Conservation (phyloP, 352 stramenopile genomes). For the Globisporangium canariense region DNA sequence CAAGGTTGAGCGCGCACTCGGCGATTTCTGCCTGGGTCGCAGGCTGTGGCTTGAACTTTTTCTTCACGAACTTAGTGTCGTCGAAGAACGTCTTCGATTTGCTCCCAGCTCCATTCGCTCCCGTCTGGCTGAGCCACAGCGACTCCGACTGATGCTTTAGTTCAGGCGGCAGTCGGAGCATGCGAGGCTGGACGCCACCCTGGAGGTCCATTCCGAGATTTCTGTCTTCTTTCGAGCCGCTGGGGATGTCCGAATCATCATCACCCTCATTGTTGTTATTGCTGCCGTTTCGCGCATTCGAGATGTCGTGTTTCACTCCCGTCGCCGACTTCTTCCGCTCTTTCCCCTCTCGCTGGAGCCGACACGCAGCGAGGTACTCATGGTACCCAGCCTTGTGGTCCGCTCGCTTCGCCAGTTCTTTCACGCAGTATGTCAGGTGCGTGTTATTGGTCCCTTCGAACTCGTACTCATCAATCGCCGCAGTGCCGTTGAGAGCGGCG, state of each 20-base stretch:
- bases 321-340: constrained; percentile 25
- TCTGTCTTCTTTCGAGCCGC: constrained; percentile 26
- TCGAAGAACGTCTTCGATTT: constrained; percentile 66
- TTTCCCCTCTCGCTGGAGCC: constrained; percentile 36
- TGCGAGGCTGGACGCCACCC: constrained; percentile 40
- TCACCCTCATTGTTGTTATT: constrained; percentile 26
- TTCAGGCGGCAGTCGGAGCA: constrained; percentile 41
- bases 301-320: constrained; percentile 49
- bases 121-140: constrained; percentile 55
- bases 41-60: constrained; percentile 89
- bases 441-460: constrained; percentile 84
- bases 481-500: constrained; percentile 60
- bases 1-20: constrained; percentile 73
- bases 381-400: constrained; percentile 73
- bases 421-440: constrained; percentile 83
- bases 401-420: constrained; percentile 64
- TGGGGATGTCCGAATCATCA: constrained; percentile 25
- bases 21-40: constrained; percentile 88
- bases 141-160: constrained; percentile 40
- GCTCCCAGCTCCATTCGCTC: constrained; percentile 12
- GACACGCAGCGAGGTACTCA: constrained; percentile 52
- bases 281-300: constrained; percentile 25
- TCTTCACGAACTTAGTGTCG: constrained; percentile 88
- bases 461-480: constrained; percentile 76
- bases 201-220: constrained; percentile 62